phyloP scores from a whole-genome alignment of 2,329 filamentous ascomycete genomes.

The Pestalotiopsis sp. region DNA sequence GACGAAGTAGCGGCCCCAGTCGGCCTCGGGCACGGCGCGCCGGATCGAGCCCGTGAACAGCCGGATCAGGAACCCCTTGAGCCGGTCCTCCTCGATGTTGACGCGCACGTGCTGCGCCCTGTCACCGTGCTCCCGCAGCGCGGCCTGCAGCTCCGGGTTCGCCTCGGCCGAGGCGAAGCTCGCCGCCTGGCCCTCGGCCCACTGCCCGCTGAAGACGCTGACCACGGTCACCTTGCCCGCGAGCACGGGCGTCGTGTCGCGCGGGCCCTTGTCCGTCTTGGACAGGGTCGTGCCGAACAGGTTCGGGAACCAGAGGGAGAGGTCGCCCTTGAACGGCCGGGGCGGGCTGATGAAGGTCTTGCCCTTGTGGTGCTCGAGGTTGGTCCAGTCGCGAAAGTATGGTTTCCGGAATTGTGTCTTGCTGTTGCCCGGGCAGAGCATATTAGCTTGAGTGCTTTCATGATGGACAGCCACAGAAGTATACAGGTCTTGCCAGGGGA shows the following conservation, averaged over 20 bases:
- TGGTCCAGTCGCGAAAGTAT: slow-evolving; percentile 95
- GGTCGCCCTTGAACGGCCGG: slow-evolving; percentile 79
- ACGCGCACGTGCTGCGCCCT: slow-evolving; percentile 80
- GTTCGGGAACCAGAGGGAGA: slow-evolving; percentile 92
- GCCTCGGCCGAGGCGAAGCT: slow-evolving; percentile 67
- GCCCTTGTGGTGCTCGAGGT: slow-evolving; percentile 79
- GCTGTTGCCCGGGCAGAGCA: slow-evolving; percentile 39
- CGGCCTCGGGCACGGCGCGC: slow-evolving; percentile 48
- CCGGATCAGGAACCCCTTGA: slow-evolving; percentile 64
- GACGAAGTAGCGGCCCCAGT: slow-evolving; percentile 65
- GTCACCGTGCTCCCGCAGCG: slow-evolving; percentile 58
- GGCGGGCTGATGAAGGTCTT: slow-evolving; percentile 90
- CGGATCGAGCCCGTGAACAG: slow-evolving; percentile 59
- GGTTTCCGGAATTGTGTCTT: slow-evolving; percentile 79
- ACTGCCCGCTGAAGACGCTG: slow-evolving; percentile 77
- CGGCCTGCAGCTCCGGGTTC: slow-evolving; percentile 71
- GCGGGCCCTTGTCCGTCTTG: slow-evolving; percentile 49
- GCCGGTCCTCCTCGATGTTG: slow-evolving; percentile 81
- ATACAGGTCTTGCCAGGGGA: not conserved
- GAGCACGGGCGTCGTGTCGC: slow-evolving; percentile 77
- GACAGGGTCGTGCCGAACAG: slow-evolving; percentile 77
- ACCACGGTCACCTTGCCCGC: slow-evolving; percentile 77
- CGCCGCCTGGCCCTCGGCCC: slow-evolving; percentile 80
- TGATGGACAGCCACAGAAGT: not conserved
- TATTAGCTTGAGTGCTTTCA: not conserved